A percentile compares a stretch with the other conserved stretches of the same genome.
Conservation (phyloP, 2,329 filamentous ascomycete species). For the Cephalotrichum gorgonifer region DNA sequence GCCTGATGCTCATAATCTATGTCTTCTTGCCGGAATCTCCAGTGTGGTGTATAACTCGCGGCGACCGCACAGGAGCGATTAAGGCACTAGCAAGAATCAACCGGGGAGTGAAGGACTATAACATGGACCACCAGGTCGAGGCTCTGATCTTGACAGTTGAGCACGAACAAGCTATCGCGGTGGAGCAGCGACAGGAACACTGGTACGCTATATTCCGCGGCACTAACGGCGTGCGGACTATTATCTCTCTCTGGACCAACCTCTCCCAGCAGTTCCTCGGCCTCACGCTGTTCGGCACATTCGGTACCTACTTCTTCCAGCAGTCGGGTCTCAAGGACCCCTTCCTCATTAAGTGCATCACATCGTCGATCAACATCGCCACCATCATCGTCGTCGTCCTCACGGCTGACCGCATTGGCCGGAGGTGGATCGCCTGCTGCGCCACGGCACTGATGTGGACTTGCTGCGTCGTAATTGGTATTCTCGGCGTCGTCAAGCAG, state of each 20-base stretch:
- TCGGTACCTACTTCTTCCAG: conserved; percentile 20
- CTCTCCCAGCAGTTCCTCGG: conserved; percentile 14
- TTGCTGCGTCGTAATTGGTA: conserved; percentile 7
- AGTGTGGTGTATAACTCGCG: conserved; percentile 22
- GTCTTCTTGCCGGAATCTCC: conserved; percentile 27
- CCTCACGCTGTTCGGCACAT: conserved; percentile 12
- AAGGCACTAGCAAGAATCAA: conserved; percentile 12
- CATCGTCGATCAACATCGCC: conserved; percentile 11
- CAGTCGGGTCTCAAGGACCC: conserved; percentile 18
- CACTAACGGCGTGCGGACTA: conserved; percentile 16
- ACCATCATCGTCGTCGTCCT: conserved; percentile 9
- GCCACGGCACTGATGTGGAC: conserved; percentile 10
- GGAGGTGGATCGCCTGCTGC: conserved; percentile 9
- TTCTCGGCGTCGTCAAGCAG: conserved; percentile 10
- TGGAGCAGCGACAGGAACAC: conserved; percentile 13
- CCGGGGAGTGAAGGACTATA: conserved; percentile 15
- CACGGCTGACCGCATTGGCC: conserved; percentile 10
- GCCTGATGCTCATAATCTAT: conserved; percentile 26
- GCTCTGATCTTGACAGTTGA: conserved; percentile 12
- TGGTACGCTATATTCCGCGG: conserved; percentile 20
- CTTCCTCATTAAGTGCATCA: conserved; percentile 13
- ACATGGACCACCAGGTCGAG: conserved; percentile 18
- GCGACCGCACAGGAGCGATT: conserved; percentile 10
- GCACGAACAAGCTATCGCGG: conserved; percentile 14
- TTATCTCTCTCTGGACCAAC: conserved; percentile 18